Conservation (phyloP, 352 stramenopile species). For the Aphanomyces euteiches region DNA sequence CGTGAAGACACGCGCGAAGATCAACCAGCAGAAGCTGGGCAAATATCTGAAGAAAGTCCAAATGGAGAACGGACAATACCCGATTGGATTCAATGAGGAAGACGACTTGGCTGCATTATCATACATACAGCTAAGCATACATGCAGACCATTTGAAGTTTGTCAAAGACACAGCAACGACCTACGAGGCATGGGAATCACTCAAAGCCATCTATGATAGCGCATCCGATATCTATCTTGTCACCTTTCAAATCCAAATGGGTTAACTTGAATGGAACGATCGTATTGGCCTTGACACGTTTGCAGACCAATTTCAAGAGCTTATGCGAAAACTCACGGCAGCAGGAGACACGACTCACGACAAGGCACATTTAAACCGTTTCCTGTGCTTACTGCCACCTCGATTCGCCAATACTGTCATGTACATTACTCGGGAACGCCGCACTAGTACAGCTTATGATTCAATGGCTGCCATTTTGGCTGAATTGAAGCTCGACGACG, state of each 20-base stretch:
- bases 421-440: too few relatives aligned
- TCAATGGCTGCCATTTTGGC: too few relatives aligned
- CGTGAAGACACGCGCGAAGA: too few relatives aligned
- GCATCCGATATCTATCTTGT: neutral
- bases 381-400: neutral
- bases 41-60: too few relatives aligned
- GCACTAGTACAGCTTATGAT: too few relatives aligned
- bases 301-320: neutral
- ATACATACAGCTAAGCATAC: constrained; percentile 13
- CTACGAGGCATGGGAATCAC: constrained; percentile 5
- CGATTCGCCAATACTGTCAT: neutral
- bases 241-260: constrained; percentile 3
- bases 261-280: neutral
- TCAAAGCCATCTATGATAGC: constrained; percentile 12
- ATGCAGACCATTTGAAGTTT: constrained; percentile 4
- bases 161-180: neutral
- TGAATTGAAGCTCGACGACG: too few relatives aligned
- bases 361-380: neutral
- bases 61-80: too few relatives aligned
- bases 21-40: too few relatives aligned
- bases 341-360: neutral
- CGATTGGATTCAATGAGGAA: neutral
- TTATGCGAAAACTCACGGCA: neutral
- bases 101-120: constrained; percentile 1
- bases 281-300: neutral